Evolutionary conservation across 2,329 filamentous ascomycete species (phyloP).

Genomic region (Lasiodiplodia theobromae): DNA sequence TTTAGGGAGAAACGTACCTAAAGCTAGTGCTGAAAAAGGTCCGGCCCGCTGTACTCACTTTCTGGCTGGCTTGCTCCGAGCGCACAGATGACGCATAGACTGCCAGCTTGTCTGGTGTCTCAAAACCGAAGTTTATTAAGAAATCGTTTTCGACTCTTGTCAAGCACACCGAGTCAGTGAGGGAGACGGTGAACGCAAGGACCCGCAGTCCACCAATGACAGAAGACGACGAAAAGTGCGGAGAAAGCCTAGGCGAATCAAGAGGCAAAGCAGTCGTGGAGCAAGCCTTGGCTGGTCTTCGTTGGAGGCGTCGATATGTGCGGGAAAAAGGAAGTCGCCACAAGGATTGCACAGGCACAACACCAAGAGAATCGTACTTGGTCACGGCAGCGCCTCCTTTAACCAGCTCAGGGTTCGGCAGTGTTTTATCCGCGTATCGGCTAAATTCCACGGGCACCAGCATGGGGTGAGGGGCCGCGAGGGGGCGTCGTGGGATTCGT

Average conservation of each 20-base stretch:
- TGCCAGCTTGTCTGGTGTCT: background rate
- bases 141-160: conserved; percentile 1
- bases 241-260: conserved; percentile 8
- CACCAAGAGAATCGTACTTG: background rate
- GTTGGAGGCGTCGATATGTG: background rate
- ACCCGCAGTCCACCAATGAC: background rate
- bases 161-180: conserved; percentile 13
- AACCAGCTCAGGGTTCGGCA: conserved; percentile 15
- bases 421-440: conserved; percentile 23
- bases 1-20: background rate
- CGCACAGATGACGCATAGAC: conserved; percentile 1
- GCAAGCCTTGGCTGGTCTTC: conserved; percentile 3
- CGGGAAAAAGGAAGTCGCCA: background rate
- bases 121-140: conserved; percentile 1
- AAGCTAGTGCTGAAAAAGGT: conserved; percentile 2
- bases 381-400: conserved; percentile 7
- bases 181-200: background rate
- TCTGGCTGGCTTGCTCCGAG: background rate
- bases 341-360: background rate
- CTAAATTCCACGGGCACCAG: conserved; percentile 7
- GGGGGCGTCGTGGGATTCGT: background rate
- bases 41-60: background rate
- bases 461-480: conserved; percentile 1
- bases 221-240: background rate
- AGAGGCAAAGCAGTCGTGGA: background rate